These are phyloP conservation scores for Sungouiozyma intestinalis DNA, from an alignment of 805 yeast species.

Conservation along the genomic window DNA sequence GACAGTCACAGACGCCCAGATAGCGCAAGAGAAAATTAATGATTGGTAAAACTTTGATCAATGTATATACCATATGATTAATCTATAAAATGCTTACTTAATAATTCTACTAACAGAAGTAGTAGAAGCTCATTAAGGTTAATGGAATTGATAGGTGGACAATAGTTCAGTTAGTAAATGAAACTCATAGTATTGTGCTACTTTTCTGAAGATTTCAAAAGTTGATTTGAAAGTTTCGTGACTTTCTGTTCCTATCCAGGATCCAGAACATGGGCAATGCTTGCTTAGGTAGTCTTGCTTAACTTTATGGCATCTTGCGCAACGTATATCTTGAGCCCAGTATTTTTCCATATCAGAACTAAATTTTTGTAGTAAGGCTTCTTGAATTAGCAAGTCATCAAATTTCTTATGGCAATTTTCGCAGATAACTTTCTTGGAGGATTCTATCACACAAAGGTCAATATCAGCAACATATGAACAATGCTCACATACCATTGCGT, in stretches of 20 bases:
- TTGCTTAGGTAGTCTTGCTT: conserved; percentile 58
- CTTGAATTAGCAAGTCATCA: conserved; percentile 67
- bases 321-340: conserved; percentile 70
- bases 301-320: conserved; percentile 63
- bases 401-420: conserved; percentile 52
- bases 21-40: conserved; percentile 16
- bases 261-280: conserved; percentile 83
- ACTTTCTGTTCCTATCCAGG: conserved; percentile 54
- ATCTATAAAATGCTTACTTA: background rate
- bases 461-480: conserved; percentile 69
- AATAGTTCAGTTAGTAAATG: conserved; percentile 33
- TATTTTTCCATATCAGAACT: conserved; percentile 46
- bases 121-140: background rate
- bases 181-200: conserved; percentile 52
- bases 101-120: too few relatives aligned
- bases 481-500: conserved; percentile 64
- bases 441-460: conserved; percentile 70
- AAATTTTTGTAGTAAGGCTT: conserved; percentile 58
- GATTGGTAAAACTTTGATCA: conserved; percentile 14
- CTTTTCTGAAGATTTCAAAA: conserved; percentile 42
- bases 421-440: conserved; percentile 44
- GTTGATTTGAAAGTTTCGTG: conserved; percentile 36
- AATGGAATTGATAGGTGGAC: background rate
- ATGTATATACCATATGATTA: background rate
- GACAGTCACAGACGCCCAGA: conserved; percentile 9